Evolutionary conservation across 2,329 filamentous ascomycete species (phyloP).

Genomic region (Claviceps purpurea): DNA sequence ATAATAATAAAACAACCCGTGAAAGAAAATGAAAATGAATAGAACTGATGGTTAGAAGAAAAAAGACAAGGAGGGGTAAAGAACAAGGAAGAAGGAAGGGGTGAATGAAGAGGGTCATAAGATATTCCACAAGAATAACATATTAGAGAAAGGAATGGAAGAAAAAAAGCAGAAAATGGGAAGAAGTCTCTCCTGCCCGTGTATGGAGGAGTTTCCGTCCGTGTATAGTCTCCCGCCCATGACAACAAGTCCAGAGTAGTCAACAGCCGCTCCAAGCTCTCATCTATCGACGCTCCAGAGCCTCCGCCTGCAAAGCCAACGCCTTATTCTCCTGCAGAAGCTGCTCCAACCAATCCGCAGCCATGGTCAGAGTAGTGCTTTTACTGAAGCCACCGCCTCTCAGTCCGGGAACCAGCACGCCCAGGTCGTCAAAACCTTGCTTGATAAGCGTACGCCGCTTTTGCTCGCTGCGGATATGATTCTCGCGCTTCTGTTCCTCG

Average conservation of each 20-base stretch:
- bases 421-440: slow-evolving; percentile 70
- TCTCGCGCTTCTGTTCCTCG: slow-evolving; percentile 70
- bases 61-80: neutral
- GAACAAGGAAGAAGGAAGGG: neutral
- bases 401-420: slow-evolving; percentile 61
- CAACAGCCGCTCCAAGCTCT: neutral
- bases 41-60: too few species aligned
- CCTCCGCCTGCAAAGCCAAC: slow-evolving; percentile 22
- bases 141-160: too few species aligned
- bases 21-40: neutral
- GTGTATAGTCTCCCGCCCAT: too few species aligned
- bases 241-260: too few species aligned
- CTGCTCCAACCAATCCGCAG: slow-evolving; percentile 66
- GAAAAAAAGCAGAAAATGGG: too few species aligned
- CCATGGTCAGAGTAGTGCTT: slow-evolving; percentile 62
- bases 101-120: neutral
- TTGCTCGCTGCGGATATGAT: slow-evolving; percentile 80
- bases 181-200: too few species aligned
- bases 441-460: slow-evolving; percentile 73
- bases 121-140: too few species aligned
- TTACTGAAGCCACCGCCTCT: slow-evolving; percentile 68
- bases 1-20: neutral
- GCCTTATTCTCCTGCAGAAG: slow-evolving; percentile 54
- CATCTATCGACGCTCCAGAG: neutral
- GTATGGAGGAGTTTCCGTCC: too few species aligned